phyloP scores from a whole-genome alignment of 2,329 filamentous ascomycete species.

The Pseudopithomyces maydicus region DNA sequence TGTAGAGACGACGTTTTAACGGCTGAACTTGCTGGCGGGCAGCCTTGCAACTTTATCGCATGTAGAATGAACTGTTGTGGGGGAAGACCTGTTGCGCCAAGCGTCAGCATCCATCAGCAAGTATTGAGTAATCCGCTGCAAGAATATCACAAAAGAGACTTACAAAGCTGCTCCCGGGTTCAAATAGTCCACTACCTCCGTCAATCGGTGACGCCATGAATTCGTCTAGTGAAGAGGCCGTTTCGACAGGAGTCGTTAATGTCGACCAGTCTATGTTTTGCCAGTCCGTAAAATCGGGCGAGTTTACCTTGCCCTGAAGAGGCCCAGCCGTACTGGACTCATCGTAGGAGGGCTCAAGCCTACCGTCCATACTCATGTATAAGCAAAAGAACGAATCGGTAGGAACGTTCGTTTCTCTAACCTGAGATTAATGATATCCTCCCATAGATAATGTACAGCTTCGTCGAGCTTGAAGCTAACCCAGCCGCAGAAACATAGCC shows the following conservation, averaged over 20 bases:
- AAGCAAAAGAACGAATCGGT: constrained; percentile 35
- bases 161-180: constrained; percentile 23
- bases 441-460: constrained; percentile 37
- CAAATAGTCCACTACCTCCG: constrained; percentile 19
- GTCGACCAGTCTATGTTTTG: constrained; percentile 38
- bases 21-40: not conserved
- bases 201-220: constrained; percentile 5
- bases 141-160: constrained; percentile 14
- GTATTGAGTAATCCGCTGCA: constrained; percentile 7
- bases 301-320: constrained; percentile 34
- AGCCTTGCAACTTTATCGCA: constrained; percentile 11
- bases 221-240: not conserved
- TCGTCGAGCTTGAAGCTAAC: constrained; percentile 44
- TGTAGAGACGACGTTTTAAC: not conserved
- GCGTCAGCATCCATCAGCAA: constrained; percentile 23
- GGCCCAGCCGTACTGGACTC: constrained; percentile 30
- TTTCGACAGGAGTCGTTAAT: constrained; percentile 13
- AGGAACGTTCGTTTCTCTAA: constrained; percentile 38
- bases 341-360: constrained; percentile 34
- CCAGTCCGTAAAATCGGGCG: constrained; percentile 36
- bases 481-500: constrained; percentile 43
- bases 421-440: constrained; percentile 39
- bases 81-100: constrained; percentile 20
- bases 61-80: constrained; percentile 21
- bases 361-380: constrained; percentile 35